A percentile compares a stretch with the other conserved stretches of the same genome.
Conservation (phyloP, 768 basidiomycete genomes). For the Hericium coralloides region DNA sequence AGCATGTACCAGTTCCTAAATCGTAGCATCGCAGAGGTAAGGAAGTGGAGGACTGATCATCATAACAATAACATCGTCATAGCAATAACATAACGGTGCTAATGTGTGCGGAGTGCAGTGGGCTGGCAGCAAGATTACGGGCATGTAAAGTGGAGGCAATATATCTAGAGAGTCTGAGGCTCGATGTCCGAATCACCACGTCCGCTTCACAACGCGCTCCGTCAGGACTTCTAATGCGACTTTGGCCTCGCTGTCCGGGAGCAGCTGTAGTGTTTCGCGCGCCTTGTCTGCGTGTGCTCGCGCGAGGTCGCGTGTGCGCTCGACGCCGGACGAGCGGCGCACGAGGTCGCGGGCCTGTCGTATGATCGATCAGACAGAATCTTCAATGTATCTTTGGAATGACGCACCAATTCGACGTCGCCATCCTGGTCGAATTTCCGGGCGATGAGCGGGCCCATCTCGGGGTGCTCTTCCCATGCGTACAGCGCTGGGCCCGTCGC, state of each 20-base stretch:
- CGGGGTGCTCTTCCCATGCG: constrained; percentile 78
- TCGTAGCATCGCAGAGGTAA: neutral
- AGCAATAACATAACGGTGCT: neutral
- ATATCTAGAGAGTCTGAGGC: neutral
- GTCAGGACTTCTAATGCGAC: constrained; percentile 67
- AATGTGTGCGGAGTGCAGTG: neutral
- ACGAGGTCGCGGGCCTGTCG: constrained; percentile 61
- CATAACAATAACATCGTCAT: neutral
- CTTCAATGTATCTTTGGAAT: neutral
- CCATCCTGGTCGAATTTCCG: constrained; percentile 71
- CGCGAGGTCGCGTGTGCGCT: constrained; percentile 74
- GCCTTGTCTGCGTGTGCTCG: constrained; percentile 69
- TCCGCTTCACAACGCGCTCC: constrained; percentile 55
- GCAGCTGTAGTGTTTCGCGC: constrained; percentile 48
- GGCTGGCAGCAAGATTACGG: neutral
- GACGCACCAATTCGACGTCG: constrained; percentile 69
- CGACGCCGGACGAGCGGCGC: constrained; percentile 60
- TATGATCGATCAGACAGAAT: neutral
- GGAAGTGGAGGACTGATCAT: neutral
- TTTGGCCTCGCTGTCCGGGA: constrained; percentile 80
- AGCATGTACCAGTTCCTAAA: neutral
- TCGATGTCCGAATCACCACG: constrained; percentile 29
- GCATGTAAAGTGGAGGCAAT: neutral
- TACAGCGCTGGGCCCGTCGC: constrained; percentile 84
- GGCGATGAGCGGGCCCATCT: constrained; percentile 66